These are phyloP conservation scores for Diaporthe nobilis DNA, from an alignment of 2,329 filamentous ascomycete species.

Conservation along the genomic window DNA sequence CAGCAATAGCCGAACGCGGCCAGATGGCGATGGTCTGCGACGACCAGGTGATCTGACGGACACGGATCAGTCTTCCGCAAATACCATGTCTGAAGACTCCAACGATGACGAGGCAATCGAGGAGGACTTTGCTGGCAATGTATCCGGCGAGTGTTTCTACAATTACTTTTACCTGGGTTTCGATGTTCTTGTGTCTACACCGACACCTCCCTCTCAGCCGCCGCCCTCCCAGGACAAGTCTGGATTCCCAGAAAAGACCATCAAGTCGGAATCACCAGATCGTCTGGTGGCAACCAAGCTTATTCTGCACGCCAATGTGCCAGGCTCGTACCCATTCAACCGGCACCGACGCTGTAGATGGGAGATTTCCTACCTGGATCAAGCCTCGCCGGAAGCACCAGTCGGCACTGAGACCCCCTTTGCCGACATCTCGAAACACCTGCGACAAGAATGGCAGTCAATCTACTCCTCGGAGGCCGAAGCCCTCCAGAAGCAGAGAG, in stretches of 20 bases:
- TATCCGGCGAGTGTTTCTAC: conserved; percentile 87
- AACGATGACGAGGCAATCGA: conserved; percentile 72
- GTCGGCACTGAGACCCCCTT: conserved; percentile 86
- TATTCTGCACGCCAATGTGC: conserved; percentile 94
- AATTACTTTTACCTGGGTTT: conserved; percentile 98
- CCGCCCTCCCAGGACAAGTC: conserved; percentile 65
- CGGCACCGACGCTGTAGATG: conserved; percentile 91
- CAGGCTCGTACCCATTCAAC: conserved; percentile 97
- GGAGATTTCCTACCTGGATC: conserved; percentile 75
- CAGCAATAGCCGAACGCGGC: conserved; percentile 65
- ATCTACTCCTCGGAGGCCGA: conserved; percentile 71
- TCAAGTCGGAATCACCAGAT: conserved; percentile 65
- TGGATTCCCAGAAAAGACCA: conserved; percentile 48
- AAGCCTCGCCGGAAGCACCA: conserved; percentile 58
- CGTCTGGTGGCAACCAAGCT: conserved; percentile 90
- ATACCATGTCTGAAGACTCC: conserved; percentile 78
- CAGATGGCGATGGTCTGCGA: conserved; percentile 59
- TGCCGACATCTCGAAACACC: conserved; percentile 75
- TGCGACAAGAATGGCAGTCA: conserved; percentile 79
- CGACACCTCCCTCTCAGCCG: conserved; percentile 73
- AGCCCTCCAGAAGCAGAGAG: conserved; percentile 67
- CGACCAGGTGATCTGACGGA: conserved; percentile 74
- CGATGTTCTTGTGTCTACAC: conserved; percentile 89
- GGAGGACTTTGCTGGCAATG: conserved; percentile 66
- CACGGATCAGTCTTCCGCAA: conserved; percentile 81